Evolutionary conservation across 495 filamentous ascomycete species (phyloP).

Genomic region (Hypoxylon subgilvum): DNA sequence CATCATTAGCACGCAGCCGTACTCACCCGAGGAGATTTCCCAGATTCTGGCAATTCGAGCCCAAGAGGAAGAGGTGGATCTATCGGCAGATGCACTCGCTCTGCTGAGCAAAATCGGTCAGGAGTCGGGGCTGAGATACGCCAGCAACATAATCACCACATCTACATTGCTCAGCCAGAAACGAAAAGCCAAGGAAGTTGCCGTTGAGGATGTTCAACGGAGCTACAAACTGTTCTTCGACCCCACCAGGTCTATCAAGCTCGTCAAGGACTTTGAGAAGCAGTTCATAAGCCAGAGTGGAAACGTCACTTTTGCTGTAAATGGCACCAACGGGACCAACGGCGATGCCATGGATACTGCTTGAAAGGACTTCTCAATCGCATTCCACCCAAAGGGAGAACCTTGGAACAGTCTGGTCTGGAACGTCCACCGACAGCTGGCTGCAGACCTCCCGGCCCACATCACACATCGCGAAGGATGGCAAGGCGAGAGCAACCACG

Average conservation of each 20-base stretch:
- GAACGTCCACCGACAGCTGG: too few relatives aligned
- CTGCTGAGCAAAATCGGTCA: slow-evolving; percentile 93
- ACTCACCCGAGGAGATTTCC: slow-evolving; percentile 81
- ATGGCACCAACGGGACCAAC: slow-evolving; percentile 63
- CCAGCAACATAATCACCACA: slow-evolving; percentile 93
- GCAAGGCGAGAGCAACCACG: too few relatives aligned
- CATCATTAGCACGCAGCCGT: slow-evolving; percentile 92
- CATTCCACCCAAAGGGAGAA: too few relatives aligned
- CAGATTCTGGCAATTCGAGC: slow-evolving; percentile 91
- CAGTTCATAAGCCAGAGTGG: slow-evolving; percentile 89
- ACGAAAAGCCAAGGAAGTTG: slow-evolving; percentile 77
- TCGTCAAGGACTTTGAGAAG: slow-evolving; percentile 88
- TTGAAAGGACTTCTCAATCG: too few relatives aligned
- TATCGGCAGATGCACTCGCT: slow-evolving; percentile 85
- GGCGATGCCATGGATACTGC: slow-evolving; percentile 92
- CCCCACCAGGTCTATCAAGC: slow-evolving; percentile 81
- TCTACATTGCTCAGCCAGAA: slow-evolving; percentile 80
- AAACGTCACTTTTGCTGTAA: slow-evolving; percentile 68
- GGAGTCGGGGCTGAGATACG: slow-evolving; percentile 90
- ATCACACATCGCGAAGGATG: too few relatives aligned
- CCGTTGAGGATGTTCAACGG: slow-evolving; percentile 85
- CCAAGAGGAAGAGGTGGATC: slow-evolving; percentile 92
- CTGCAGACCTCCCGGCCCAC: too few relatives aligned
- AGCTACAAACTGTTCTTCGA: slow-evolving; percentile 95
- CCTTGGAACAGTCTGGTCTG: too few relatives aligned